Evolutionary conservation across 805 yeast genomes (phyloP).

Genomic region (Ogataea ramenticola): DNA sequence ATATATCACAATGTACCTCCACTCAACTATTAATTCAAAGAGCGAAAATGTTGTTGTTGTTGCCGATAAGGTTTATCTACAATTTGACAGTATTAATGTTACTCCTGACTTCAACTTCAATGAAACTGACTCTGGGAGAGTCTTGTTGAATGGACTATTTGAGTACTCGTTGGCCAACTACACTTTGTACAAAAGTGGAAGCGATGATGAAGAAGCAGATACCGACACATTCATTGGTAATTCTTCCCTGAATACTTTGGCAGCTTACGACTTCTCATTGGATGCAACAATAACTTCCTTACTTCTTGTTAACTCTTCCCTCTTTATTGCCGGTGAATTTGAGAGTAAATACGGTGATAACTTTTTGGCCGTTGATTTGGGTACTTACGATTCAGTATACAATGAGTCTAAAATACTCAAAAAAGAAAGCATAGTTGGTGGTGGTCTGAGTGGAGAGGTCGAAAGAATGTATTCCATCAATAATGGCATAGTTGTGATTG

Average conservation of each 20-base stretch:
- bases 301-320: conserved; percentile 22
- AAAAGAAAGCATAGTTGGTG: conserved; percentile 15
- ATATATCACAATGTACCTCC: conserved; percentile 34
- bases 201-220: too few species aligned
- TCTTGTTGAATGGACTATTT: conserved; percentile 66
- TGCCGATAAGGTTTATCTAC: conserved; percentile 57
- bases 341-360: conserved; percentile 29
- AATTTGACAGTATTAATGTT: conserved; percentile 29
- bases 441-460: conserved; percentile 35
- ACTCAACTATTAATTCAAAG: conserved; percentile 21
- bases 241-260: conserved; percentile 36
- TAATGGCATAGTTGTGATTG: conserved; percentile 31
- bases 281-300: conserved; percentile 33
- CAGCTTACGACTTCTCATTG: conserved; percentile 28
- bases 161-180: conserved; percentile 75
- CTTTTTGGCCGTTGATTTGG: conserved; percentile 27
- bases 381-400: conserved; percentile 11
- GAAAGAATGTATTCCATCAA: conserved; percentile 21
- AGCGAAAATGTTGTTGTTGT: conserved; percentile 45
- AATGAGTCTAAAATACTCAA: conserved; percentile 4
- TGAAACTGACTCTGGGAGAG: conserved; percentile 1
- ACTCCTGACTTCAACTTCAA: conserved; percentile 2
- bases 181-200: conserved; percentile 22
- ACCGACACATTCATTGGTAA: conserved; percentile 37
- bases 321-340: conserved; percentile 46